Base-by-base conservation (phyloP, 352 stramenopile species). In the Phytophthora pisi region DNA sequence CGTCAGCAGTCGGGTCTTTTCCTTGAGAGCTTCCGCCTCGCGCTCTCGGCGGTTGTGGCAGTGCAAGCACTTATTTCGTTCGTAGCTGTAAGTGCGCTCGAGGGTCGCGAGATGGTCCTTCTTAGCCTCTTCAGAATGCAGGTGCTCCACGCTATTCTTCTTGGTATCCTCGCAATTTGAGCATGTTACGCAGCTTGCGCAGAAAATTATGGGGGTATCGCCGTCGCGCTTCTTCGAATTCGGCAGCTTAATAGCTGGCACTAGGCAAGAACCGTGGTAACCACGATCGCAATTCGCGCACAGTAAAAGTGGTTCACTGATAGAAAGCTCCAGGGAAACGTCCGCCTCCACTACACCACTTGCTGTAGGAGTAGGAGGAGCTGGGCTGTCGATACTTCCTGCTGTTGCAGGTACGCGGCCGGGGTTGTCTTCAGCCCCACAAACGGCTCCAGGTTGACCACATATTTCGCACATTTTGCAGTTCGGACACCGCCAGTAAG, bases 401-500 rank as follows among this genome's bases (percentile, higher is more conserved):
- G 65, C 57, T 24, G 53, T 70, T 57, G 28, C 60, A 61, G 60
- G 38, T 42, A 61, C 43, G 42, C 64, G 61, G 30, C 9, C 24
- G 16, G 43, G 26, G n/a, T 49, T 61, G 28, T n/a, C 55, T 3
- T 57, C 53, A 26, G 47, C 45, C 18, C 49, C 64, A 24, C 63
- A 66, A 23, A 78, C 68, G 7, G 53, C 45, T 1, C 67, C 79
- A 15, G 86, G 78, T 53, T 86, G 79, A 2, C 91, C 91, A 38
- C 93, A 98, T 31, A 97, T 79, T 65, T 99, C 95, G 66, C 96
- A 99, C 64, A 99, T 89, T 57, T 98, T 98, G 74, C 97, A 99
- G 76, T 99, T 99, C 0, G 71, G 74, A 70, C 97, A 99, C 20
- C 96, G 84, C 96, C 96, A 98, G 34, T 86, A 93, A 20, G 81